These are phyloP conservation scores for Panicum hallii DNA, from an alignment of 202 grass and related monocot species.

Conservation along the genomic window DNA sequence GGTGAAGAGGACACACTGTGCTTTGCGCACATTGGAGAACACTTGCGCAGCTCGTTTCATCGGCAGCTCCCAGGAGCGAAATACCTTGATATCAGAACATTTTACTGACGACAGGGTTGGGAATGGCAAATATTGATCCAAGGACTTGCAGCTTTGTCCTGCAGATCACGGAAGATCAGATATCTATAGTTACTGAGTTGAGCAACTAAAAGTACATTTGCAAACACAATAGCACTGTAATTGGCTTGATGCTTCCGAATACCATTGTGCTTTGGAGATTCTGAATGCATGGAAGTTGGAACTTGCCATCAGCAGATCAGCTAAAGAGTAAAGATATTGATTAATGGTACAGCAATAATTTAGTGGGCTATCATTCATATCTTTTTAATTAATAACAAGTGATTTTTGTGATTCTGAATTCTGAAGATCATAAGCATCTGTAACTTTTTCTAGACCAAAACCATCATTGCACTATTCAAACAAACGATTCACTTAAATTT, in stretches of 20 bases:
- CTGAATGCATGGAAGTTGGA: background rate
- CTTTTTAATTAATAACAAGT: background rate
- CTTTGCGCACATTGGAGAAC: constrained; percentile 47
- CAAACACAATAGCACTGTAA: constrained; percentile 1
- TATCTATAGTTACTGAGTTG: background rate
- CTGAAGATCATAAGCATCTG: background rate
- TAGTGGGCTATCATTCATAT: background rate
- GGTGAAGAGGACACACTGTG: constrained; percentile 68
- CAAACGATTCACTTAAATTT: background rate
- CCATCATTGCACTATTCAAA: background rate
- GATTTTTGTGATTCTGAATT: background rate
- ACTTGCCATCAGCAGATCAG: background rate
- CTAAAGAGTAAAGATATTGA: constrained; percentile 3
- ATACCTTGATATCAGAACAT: constrained; percentile 46
- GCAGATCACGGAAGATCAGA: background rate
- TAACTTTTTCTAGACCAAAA: background rate
- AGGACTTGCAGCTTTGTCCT: constrained; percentile 37
- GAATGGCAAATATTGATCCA: constrained; percentile 57
- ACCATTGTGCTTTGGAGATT: background rate
- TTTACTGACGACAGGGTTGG: constrained; percentile 44
- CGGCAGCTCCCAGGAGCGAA: background rate
- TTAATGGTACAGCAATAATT: background rate
- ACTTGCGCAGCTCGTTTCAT: background rate
- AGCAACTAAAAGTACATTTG: background rate
- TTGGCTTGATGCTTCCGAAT: background rate